Conservation (phyloP, 192 early-diverging fungal species). For the Podila clonocystis region DNA sequence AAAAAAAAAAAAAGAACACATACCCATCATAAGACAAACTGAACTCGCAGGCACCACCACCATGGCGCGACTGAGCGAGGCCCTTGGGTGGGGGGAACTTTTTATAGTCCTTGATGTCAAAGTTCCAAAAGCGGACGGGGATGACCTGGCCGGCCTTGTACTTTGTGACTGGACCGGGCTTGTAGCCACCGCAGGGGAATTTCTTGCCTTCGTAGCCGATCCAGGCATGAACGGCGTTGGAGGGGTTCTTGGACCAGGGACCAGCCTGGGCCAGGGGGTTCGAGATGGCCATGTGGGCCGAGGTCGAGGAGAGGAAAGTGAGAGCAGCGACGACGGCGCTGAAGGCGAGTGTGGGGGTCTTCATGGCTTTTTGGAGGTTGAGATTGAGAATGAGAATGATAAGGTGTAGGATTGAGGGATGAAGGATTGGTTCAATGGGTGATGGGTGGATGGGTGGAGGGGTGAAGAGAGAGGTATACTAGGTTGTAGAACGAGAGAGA, state of each 20-base stretch:
- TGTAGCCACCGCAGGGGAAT: conserved; percentile 29
- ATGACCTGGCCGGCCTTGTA: conserved; percentile 59
- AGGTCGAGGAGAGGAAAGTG: conserved; percentile 10
- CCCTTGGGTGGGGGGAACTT: conserved; percentile 26
- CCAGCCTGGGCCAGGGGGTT: conserved; percentile 25
- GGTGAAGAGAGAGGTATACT: neutral
- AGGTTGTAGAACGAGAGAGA: neutral
- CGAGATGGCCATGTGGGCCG: conserved; percentile 26
- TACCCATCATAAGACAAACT: conserved; percentile 63
- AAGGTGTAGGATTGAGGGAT: neutral
- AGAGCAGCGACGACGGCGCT: conserved; percentile 8
- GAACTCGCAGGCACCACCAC: conserved; percentile 73
- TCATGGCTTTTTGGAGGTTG: conserved; percentile 4
- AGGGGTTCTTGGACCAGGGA: conserved; percentile 21
- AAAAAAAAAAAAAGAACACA: too few relatives aligned
- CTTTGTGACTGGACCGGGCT: conserved; percentile 32
- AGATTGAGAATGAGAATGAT: neutral
- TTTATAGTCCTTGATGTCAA: conserved; percentile 6
- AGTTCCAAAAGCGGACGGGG: conserved; percentile 54
- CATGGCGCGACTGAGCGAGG: conserved; percentile 57
- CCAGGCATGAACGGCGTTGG: conserved; percentile 14
- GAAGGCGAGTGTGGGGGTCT: conserved; percentile 6
- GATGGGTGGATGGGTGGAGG: neutral
- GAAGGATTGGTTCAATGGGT: neutral
- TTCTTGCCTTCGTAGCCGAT: conserved; percentile 16